Percentiles rank a stretch among this genome's conserved stretches.
phyloP scores from a whole-genome alignment of 2,329 filamentous ascomycete species.

The Pseudogymnoascus sp. region DNA sequence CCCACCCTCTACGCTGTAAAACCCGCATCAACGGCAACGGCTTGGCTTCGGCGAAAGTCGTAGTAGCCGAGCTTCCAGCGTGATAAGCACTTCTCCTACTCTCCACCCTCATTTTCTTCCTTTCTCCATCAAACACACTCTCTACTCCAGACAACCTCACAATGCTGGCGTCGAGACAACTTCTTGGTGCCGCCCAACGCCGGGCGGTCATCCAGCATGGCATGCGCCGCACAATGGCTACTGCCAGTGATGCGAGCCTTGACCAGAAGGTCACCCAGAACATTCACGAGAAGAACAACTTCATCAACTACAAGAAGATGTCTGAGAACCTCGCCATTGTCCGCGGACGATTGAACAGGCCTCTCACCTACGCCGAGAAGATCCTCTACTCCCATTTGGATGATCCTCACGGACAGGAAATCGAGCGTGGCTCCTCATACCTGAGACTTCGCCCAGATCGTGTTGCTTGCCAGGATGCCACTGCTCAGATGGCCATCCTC shows the following conservation, averaged over 20 bases:
- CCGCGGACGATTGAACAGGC: conserved; percentile 79
- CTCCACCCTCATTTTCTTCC: conserved; percentile 8
- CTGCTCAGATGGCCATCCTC: conserved; percentile 97
- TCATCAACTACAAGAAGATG: conserved; percentile 99
- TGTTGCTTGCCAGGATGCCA: conserved; percentile 98
- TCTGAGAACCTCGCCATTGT: conserved; percentile 93
- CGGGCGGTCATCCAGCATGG: conserved; percentile 53
- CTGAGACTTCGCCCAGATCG: conserved; percentile 94
- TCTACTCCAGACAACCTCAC: conserved; percentile 29
- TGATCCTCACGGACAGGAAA: conserved; percentile 91
- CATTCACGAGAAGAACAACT: conserved; percentile 92
- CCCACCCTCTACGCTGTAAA: not conserved
- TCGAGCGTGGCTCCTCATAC: conserved; percentile 92
- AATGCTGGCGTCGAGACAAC: conserved; percentile 66
- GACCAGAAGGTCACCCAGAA: conserved; percentile 97
- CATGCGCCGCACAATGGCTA: conserved; percentile 67
- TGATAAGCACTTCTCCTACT: conserved; percentile 10
- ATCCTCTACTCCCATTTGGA: conserved; percentile 98
- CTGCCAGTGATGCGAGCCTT: conserved; percentile 75
- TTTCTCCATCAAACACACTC: conserved; percentile 15
- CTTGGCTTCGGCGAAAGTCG: conserved; percentile 9
- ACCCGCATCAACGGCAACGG: conserved; percentile 11
- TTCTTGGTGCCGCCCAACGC: conserved; percentile 58
- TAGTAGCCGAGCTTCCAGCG: conserved; percentile 10
- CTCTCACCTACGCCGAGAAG: conserved; percentile 95